A percentile compares a stretch with the other conserved stretches of the same genome.
Conservation (phyloP, 331 rosid genomes). For the Rhamnella rubrinervis region DNA sequence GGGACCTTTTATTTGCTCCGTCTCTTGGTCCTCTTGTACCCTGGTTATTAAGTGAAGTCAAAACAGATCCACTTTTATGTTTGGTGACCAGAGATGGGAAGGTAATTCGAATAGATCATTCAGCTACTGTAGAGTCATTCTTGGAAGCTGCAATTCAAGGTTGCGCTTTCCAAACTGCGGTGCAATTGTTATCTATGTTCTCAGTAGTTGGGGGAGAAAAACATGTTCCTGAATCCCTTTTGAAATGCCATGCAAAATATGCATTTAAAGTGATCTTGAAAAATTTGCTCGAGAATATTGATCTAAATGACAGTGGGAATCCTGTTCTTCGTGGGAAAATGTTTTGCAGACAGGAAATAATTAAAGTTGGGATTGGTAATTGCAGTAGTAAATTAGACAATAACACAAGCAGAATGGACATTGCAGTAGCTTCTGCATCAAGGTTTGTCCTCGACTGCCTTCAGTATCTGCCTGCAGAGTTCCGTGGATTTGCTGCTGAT, state of each 20-base stretch:
- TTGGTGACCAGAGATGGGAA: slow-evolving; percentile 80
- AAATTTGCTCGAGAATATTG: slow-evolving; percentile 46
- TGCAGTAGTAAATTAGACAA: slow-evolving; percentile 37
- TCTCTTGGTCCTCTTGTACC: slow-evolving; percentile 73
- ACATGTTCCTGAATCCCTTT: slow-evolving; percentile 63
- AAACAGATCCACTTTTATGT: slow-evolving; percentile 64
- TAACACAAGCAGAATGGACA: slow-evolving; percentile 39
- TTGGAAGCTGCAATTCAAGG: slow-evolving; percentile 78
- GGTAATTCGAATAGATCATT: slow-evolving; percentile 72
- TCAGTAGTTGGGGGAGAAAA: slow-evolving; percentile 76
- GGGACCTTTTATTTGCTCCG: slow-evolving; percentile 86
- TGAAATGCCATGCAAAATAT: slow-evolving; percentile 63
- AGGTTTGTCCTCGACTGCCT: slow-evolving; percentile 82
- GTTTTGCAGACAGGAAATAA: slow-evolving; percentile 22
- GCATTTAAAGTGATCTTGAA: slow-evolving; percentile 72
- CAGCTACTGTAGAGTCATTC: slow-evolving; percentile 71
- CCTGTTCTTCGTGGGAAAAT: slow-evolving; percentile 36
- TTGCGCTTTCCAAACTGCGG: slow-evolving; percentile 76
- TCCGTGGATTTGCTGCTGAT: slow-evolving; percentile 62
- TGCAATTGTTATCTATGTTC: slow-evolving; percentile 62
- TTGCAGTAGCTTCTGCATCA: slow-evolving; percentile 48
- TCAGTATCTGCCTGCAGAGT: slow-evolving; percentile 66
- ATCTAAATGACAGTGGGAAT: slow-evolving; percentile 28
- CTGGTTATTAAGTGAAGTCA: slow-evolving; percentile 75
- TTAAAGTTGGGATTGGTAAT: slow-evolving; percentile 34